Evolutionary conservation across 192 early-diverging fungal genomes (phyloP).

Genomic region (Backusella circina): DNA sequence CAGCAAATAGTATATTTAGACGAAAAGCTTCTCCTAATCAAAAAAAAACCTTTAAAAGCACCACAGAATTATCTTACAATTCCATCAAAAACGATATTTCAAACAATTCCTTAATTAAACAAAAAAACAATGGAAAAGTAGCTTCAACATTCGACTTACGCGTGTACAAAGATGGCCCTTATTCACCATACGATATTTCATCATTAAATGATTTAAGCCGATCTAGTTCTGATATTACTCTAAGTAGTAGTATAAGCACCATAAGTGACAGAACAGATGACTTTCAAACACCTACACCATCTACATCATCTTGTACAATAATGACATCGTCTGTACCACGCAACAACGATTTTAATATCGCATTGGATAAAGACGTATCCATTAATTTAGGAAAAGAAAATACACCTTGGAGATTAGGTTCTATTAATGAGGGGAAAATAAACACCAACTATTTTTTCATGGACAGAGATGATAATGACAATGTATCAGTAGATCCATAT

Average conservation of each 20-base stretch:
- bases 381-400: not conserved
- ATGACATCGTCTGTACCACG: not conserved
- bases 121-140: not conserved
- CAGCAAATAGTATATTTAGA: conserved; percentile 6
- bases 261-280: not conserved
- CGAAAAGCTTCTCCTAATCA: not conserved
- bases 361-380: not conserved
- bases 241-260: not conserved
- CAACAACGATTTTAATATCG: not conserved
- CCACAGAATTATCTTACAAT: not conserved
- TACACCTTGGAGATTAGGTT: conserved; percentile 3
- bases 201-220: conserved; percentile 5
- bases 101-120: not conserved
- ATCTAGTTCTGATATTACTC: not conserved
- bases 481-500: not conserved
- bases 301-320: not conserved
- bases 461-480: conserved; percentile 1
- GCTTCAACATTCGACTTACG: not conserved
- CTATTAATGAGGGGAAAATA: not conserved
- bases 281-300: not conserved
- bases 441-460: not conserved
- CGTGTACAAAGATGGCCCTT: not conserved
- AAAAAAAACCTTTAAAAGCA: not conserved
- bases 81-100: not conserved
- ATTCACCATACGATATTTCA: not conserved